Percentiles rank a stretch among this genome's conserved stretches.
Evolutionary conservation across 768 basidiomycete genomes (phyloP).

Genomic region (Boletus sensibilis): DNA sequence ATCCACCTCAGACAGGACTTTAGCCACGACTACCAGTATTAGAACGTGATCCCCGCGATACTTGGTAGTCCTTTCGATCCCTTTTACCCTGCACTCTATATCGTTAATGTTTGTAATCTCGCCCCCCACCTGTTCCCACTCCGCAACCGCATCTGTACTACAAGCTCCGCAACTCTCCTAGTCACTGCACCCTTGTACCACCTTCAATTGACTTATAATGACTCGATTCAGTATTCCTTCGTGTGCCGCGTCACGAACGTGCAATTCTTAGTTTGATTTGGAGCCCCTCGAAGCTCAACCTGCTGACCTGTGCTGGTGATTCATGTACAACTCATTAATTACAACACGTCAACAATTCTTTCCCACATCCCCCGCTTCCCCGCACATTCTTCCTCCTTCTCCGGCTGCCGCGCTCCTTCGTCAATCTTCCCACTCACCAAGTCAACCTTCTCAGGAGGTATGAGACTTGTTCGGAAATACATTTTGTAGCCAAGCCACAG

Average conservation of each 20-base stretch:
- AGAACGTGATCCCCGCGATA: constrained; percentile 21
- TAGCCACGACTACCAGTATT: constrained; percentile 18
- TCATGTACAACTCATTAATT: not conserved
- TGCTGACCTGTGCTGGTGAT: not conserved
- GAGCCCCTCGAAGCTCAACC: not conserved
- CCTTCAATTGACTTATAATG: constrained; percentile 21
- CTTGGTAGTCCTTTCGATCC: not conserved
- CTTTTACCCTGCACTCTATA: constrained; percentile 7
- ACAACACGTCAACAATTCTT: constrained; percentile 26
- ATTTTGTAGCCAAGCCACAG: constrained; percentile 40
- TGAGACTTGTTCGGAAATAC: constrained; percentile 33
- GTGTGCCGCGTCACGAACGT: constrained; percentile 8
- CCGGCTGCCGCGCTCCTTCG: constrained; percentile 54
- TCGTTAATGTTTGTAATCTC: constrained; percentile 3
- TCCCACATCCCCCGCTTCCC: constrained; percentile 20
- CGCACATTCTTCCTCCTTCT: constrained; percentile 35
- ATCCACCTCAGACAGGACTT: constrained; percentile 16
- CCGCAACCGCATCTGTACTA: constrained; percentile 28
- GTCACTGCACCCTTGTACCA: constrained; percentile 21
- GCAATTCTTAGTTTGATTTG: constrained; percentile 1
- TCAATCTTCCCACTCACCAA: constrained; percentile 45
- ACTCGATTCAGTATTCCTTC: not conserved
- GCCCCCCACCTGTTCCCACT: not conserved
- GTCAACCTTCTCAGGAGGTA: constrained; percentile 52
- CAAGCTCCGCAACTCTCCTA: constrained; percentile 14